phyloP scores from a whole-genome alignment of 2,329 filamentous ascomycete species.

The Neofusicoccum sp. region DNA sequence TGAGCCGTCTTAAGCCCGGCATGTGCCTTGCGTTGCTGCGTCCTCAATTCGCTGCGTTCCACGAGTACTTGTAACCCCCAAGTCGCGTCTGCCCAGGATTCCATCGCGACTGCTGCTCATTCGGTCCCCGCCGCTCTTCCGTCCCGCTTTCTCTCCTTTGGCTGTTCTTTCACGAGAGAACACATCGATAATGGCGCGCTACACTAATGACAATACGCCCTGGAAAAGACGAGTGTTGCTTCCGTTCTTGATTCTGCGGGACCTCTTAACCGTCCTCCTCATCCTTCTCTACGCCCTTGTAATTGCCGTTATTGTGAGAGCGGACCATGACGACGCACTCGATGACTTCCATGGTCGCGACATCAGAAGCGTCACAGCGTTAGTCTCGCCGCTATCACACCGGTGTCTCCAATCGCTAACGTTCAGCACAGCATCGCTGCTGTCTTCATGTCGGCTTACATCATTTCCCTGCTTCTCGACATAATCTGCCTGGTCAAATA shows the following conservation, averaged over 20 bases:
- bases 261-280: slow-evolving; percentile 33
- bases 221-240: slow-evolving; percentile 41
- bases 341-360: background rate
- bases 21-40: background rate
- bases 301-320: background rate
- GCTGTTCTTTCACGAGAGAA: background rate
- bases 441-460: slow-evolving; percentile 33
- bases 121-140: too few relatives aligned
- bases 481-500: slow-evolving; percentile 35
- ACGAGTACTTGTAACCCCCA: background rate
- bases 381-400: background rate
- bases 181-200: slow-evolving; percentile 15
- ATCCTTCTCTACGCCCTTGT: slow-evolving; percentile 28
- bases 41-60: background rate
- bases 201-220: slow-evolving; percentile 9
- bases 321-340: background rate
- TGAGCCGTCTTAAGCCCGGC: background rate
- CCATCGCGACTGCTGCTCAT: too few relatives aligned
- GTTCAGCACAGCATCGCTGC: slow-evolving; percentile 26
- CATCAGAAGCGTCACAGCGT: background rate
- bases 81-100: too few relatives aligned
- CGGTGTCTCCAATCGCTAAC: slow-evolving; percentile 21
- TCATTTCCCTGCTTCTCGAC: slow-evolving; percentile 35
- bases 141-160: background rate
- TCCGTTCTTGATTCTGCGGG: slow-evolving; percentile 37